Evolutionary conservation across 495 filamentous ascomycete species (phyloP).

Genomic region (Lepraria neglecta): DNA sequence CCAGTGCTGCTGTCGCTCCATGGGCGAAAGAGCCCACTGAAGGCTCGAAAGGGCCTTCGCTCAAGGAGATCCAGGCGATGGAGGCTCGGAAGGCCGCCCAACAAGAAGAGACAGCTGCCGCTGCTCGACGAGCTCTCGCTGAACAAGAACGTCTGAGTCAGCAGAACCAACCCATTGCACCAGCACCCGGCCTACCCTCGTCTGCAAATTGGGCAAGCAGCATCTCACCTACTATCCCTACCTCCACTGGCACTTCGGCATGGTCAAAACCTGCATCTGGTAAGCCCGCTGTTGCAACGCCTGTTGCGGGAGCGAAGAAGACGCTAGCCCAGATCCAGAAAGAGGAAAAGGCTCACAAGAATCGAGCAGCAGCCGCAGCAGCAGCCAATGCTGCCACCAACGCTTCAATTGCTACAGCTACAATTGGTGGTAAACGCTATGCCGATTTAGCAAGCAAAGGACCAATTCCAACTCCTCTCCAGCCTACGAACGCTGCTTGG

Average conservation of each 20-base stretch:
- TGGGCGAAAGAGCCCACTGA: constrained; percentile 86
- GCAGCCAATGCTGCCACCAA: constrained; percentile 45
- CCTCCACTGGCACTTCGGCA: constrained; percentile 43
- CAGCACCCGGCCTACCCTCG: constrained; percentile 73
- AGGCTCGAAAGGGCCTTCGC: constrained; percentile 76
- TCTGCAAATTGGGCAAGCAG: constrained; percentile 84
- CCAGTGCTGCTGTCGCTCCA: constrained; percentile 68
- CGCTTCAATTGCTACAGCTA: constrained; percentile 43
- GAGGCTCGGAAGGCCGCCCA: constrained; percentile 93
- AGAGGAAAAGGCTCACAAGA: constrained; percentile 89
- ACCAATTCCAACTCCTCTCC: constrained; percentile 37
- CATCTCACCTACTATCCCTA: constrained; percentile 57
- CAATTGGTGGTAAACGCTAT: constrained; percentile 74
- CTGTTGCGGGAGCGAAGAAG: constrained; percentile 60
- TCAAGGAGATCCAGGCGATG: constrained; percentile 94
- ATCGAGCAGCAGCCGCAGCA: constrained; percentile 52
- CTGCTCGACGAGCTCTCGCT: constrained; percentile 64
- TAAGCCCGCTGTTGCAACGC: constrained; percentile 46
- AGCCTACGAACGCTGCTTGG: constrained; percentile 59
- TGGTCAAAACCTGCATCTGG: constrained; percentile 63
- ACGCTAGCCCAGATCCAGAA: constrained; percentile 93
- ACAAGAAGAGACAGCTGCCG: constrained; percentile 74
- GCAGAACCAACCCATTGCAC: constrained; percentile 50
- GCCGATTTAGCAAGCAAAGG: constrained; percentile 88
- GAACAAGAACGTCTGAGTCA: constrained; percentile 79